Evolutionary conservation across 1,139 yeast genomes (phyloP).

Genomic region (Debaryomyces nepalensis): DNA sequence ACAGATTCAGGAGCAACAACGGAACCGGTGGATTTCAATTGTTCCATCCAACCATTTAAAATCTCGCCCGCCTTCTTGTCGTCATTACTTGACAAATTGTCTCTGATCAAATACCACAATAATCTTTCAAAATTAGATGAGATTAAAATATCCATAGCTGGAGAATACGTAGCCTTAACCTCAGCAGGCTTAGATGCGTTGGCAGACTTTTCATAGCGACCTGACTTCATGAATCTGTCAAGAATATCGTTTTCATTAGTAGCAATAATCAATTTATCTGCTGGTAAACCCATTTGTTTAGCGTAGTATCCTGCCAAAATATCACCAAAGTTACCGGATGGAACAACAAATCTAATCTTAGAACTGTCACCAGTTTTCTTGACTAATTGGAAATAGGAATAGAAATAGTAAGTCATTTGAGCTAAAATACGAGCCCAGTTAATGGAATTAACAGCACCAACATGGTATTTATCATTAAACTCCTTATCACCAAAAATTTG

Average conservation of each 20-base stretch:
- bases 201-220: constrained; percentile 73
- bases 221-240: constrained; percentile 87
- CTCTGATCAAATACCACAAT: constrained; percentile 90
- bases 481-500: constrained; percentile 87
- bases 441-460: constrained; percentile 97
- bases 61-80: constrained; percentile 76
- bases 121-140: constrained; percentile 96
- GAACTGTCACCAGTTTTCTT: constrained; percentile 42
- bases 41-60: constrained; percentile 76
- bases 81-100: constrained; percentile 55
- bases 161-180: constrained; percentile 89
- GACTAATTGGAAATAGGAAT: constrained; percentile 79
- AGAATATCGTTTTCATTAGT: constrained; percentile 95
- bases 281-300: constrained; percentile 91
- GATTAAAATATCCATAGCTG: constrained; percentile 97
- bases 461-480: constrained; percentile 86
- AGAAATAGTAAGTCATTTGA: constrained; percentile 94
- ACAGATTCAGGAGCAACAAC: constrained; percentile 73
- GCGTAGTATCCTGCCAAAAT: constrained; percentile 96
- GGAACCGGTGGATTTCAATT: constrained; percentile 75
- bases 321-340: constrained; percentile 98
- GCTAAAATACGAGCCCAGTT: constrained; percentile 99
- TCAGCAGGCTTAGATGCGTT: constrained; percentile 49
- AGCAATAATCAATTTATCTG: constrained; percentile 85
- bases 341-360: constrained; percentile 85